Base-by-base conservation (phyloP, 495 filamentous ascomycete genomes). In the Penicillium pulvis region DNA sequence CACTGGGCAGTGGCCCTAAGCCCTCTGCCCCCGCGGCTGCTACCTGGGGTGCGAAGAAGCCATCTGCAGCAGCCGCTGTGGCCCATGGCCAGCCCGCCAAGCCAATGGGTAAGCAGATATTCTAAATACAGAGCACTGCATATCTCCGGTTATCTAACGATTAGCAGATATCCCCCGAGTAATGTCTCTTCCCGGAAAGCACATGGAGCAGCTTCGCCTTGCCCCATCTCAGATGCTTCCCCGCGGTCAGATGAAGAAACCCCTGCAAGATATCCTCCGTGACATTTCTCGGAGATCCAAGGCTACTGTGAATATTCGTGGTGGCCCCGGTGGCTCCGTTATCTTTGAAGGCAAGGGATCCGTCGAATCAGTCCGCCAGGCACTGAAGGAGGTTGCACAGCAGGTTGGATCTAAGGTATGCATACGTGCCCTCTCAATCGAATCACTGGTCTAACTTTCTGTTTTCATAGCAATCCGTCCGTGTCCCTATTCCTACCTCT, bases 281-380 rank as follows among this genome's bases (percentile, higher is more conserved):
- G 91, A 96, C 59, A 88, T 97, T 70, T 96, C 93, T 67, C 87
- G 87, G 66, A 85, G 86, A 60, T 93, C 90, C n/a, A 89, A 91
- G 68, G 91, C 91, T 45, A 90, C 84, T 57, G 83, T 98, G 53
- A 87, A 90, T 57, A 85, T 91, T 79, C 85, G 82, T 51, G 75
- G 84, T 42, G 81, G 82, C n/a, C 79, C 85, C 36, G 83, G 82
- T 57, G 89, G 87, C 7, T 79, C 81, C 24, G 75, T 91, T 51
- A 85, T 88, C 63, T 92, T 97, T 60, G 86, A 91, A 68, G 92
- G 90, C 48, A 88, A 83, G 50, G 92, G 95, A 17, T 85, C 90
- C 24, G 79, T 85, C 20, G 87, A 91, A 53, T 85, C 87, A 53
- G 88, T 92, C 16, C 85, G 87, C 56, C 86, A 92, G 70, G 90